Base-by-base conservation (phyloP, 306 rosid species). In the Ormosia emarginata region DNA sequence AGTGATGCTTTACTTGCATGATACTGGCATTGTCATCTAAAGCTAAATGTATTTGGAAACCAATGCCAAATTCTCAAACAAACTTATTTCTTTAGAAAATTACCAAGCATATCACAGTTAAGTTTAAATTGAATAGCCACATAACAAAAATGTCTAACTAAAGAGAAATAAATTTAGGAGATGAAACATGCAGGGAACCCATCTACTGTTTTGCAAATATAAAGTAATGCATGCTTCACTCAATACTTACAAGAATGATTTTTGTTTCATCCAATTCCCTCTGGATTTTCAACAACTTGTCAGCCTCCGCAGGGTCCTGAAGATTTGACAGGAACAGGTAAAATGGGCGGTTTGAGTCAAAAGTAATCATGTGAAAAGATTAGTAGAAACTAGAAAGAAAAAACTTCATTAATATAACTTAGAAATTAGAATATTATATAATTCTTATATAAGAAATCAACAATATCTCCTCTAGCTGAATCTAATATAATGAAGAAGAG, bases 291-390 rank as follows among this genome's bases (percentile, higher is more conserved):
- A 92, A 65, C 81, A 92, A 82, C 90, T 92, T 92, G 79, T 92
- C 97, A 66, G 97, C 97, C 79, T 92, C 97, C 6, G 94, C 94
- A 74, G 97, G 97, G 55, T 92, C 97, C 97, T 92, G 89, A 63
- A 67, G 36, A 47, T 33, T 53, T 55, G 83, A 29, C 6, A 85
- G 6, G 65, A 39, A 71, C 15, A 77, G 13, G 63, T 3, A 67
- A 71, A 71, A 29, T 0, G 57, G 6, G 59, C n/a, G 7, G 50
- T 57, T 37, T 17, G 29, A 59, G 79, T 52, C 34, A 52, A 14
- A 47, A 58, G 15, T 43, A 14, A 83, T 33, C 5, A 65, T 77
- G 46, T 66, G 33, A 71, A 76, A 61, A 67, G 50, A 52, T n/a
- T 40, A 36, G 18, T 33, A 40, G 7, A 70, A 44, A 36, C 14